Evolutionary conservation across 352 stramenopile species (phyloP).

Genomic region (Globisporangium abappressorium): DNA sequence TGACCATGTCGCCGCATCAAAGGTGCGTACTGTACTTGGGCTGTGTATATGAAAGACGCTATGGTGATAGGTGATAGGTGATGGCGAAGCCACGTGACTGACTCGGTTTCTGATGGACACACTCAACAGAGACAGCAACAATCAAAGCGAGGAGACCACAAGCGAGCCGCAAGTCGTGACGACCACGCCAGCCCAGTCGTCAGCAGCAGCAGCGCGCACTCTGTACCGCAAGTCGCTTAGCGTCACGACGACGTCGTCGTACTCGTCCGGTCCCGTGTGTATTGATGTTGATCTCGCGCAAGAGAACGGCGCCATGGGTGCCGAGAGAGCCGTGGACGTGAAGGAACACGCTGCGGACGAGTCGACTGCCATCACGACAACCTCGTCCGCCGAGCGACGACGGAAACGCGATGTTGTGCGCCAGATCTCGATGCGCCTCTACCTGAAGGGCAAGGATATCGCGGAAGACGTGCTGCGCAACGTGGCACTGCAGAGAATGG

Average conservation of each 20-base stretch:
- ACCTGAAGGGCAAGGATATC: conserved; percentile 66
- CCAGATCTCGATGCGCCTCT: conserved; percentile 75
- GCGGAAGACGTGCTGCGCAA: conserved; percentile 64
- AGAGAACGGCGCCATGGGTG: conserved; percentile 1
- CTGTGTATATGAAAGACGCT: background rate
- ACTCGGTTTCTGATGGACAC: background rate
- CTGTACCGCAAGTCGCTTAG: conserved; percentile 14
- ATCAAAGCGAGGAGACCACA: conserved; percentile 9
- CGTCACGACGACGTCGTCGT: background rate
- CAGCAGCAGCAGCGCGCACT: background rate
- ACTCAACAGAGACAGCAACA: conserved; percentile 11
- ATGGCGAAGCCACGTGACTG: background rate
- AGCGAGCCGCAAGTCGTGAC: background rate
- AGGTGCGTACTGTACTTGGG: conserved; percentile 23
- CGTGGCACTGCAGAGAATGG: conserved; percentile 50
- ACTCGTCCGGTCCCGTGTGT: conserved; percentile 9
- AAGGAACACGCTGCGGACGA: conserved; percentile 5
- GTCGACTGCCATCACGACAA: conserved; percentile 6
- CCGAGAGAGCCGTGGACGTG: conserved; percentile 7
- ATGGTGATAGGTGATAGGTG: conserved; percentile 1
- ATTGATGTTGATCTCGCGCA: conserved; percentile 8
- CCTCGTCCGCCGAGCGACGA: conserved; percentile 15
- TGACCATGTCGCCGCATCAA: conserved; percentile 42
- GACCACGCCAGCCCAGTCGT: background rate
- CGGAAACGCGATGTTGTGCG: conserved; percentile 70